Percentiles rank a stretch among this genome's conserved stretches.
phyloP scores from a whole-genome alignment of 345 rosid species.

The Eucalyptus pumila region DNA sequence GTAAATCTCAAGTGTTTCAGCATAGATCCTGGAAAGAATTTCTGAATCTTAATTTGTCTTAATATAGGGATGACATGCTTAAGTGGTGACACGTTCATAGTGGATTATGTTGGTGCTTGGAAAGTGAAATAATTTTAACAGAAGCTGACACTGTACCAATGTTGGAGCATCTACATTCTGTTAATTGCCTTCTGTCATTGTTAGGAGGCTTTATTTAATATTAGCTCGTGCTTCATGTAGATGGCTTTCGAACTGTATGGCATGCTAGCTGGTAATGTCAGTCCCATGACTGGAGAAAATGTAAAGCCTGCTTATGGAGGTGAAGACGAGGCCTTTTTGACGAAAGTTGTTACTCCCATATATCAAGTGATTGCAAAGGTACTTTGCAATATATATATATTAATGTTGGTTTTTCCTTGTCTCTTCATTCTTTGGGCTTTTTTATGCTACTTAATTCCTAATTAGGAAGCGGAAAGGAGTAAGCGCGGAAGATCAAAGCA shows the following conservation, averaged over 20 bases:
- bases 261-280: conserved; percentile 95
- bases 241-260: conserved; percentile 99
- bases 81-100: neutral
- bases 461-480: conserved; percentile 85
- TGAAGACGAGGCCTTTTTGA: conserved; percentile 93
- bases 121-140: neutral
- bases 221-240: conserved; percentile 17
- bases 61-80: neutral
- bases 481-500: conserved; percentile 86
- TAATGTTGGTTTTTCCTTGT: neutral
- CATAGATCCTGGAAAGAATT: neutral
- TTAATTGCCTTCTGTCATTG: neutral
- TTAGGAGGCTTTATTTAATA: neutral
- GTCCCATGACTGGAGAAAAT: conserved; percentile 98
- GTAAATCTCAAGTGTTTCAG: neutral
- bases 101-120: neutral
- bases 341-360: conserved; percentile 84
- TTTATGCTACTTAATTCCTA: neutral
- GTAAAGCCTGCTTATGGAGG: conserved; percentile 98
- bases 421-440: neutral
- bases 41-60: neutral
- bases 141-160: neutral
- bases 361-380: conserved; percentile 82
- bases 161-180: neutral
- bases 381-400: neutral